phyloP scores from a whole-genome alignment of 805 yeast species.

The Pachysolen tannophilus region DNA sequence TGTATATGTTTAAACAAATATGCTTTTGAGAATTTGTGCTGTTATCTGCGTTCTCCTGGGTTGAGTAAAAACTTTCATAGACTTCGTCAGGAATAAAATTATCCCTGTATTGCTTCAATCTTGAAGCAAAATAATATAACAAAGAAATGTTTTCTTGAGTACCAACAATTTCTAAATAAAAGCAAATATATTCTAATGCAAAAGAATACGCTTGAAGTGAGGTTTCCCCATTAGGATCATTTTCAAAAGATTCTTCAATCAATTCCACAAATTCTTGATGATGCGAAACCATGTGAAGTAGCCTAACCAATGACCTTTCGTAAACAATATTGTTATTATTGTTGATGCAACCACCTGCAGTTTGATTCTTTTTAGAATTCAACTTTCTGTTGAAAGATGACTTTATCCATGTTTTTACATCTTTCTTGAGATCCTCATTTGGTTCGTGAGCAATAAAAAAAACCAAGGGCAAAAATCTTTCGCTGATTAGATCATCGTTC shows the following conservation, averaged over 20 bases:
- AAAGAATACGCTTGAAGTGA: constrained; percentile 38
- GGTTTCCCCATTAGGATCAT: constrained; percentile 10
- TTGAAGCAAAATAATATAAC: constrained; percentile 65
- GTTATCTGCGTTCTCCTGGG: constrained; percentile 11
- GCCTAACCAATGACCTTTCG: constrained; percentile 60
- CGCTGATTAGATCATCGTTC: constrained; percentile 46
- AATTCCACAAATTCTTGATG: constrained; percentile 55
- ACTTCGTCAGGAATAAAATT: constrained; percentile 29
- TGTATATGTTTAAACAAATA: constrained; percentile 37
- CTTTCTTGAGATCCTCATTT: constrained; percentile 34
- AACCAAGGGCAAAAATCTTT: constrained; percentile 56
- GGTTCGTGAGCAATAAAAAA: constrained; percentile 80
- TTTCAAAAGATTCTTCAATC: constrained; percentile 17
- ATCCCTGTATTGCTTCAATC: constrained; percentile 75
- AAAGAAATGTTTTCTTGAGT: constrained; percentile 62
- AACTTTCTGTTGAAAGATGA: constrained; percentile 40
- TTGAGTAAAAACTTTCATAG: constrained; percentile 10
- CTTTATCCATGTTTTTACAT: constrained; percentile 62
- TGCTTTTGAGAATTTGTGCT: constrained; percentile 14
- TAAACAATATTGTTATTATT: constrained; percentile 37
- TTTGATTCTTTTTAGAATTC: too few species aligned
- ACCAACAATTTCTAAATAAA: constrained; percentile 52
- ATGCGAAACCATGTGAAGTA: constrained; percentile 66
- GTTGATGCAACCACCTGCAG: too few species aligned
- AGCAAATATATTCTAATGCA: constrained; percentile 52